phyloP scores from a whole-genome alignment of 345 rosid genomes.

The Eucalyptus marginata region DNA sequence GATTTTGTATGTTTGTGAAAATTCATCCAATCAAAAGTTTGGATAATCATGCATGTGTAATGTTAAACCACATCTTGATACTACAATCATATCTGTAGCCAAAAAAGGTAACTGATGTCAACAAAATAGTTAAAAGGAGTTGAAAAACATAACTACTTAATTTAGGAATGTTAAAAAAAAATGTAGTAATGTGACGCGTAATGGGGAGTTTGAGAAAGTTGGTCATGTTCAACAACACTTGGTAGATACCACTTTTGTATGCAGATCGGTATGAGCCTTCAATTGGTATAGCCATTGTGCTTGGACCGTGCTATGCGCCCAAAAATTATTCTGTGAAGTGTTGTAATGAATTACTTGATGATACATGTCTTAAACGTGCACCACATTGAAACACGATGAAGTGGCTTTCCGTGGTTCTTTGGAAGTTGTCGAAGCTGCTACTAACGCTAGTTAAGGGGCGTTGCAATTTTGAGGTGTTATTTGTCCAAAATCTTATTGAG shows the following conservation, averaged over 20 bases:
- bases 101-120: neutral
- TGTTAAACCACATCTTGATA: neutral
- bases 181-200: neutral
- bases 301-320: neutral
- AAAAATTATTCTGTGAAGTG: neutral
- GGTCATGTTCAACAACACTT: neutral
- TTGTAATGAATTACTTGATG: no score
- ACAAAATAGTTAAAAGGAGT: neutral
- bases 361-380: neutral
- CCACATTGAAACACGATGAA: no score
- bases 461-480: neutral
- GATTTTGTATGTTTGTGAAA: neutral
- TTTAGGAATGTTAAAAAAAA: neutral
- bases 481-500: no score
- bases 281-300: neutral
- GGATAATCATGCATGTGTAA: neutral
- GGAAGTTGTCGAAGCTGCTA: no score
- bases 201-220: neutral
- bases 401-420: neutral
- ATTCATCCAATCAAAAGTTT: neutral
- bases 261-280: no score
- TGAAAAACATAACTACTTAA: neutral
- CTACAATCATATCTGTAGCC: neutral
- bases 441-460: neutral
- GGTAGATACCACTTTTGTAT: neutral